Percentiles rank a stretch among this genome's conserved stretches.
Evolutionary conservation across 148 eudicot species (phyloP).

Genomic region (Diospyros kaki): DNA sequence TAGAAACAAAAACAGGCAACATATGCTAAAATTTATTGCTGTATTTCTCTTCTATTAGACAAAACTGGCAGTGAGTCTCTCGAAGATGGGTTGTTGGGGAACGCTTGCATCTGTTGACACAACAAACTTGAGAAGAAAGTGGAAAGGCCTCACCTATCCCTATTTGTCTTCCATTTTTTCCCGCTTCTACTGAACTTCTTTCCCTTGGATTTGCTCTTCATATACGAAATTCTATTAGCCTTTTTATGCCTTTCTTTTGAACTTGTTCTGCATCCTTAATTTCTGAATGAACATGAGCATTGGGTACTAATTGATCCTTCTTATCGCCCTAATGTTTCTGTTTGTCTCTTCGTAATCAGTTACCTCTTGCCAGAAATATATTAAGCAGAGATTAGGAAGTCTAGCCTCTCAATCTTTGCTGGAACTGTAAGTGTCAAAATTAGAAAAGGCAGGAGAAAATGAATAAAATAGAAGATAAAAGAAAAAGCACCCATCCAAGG

Average conservation of each 20-base stretch:
- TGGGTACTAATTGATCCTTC: constrained; percentile 46
- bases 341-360: constrained; percentile 32
- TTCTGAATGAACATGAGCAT: constrained; percentile 84
- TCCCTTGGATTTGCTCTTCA: constrained; percentile 64
- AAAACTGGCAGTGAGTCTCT: too few relatives aligned
- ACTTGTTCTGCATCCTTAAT: constrained; percentile 79
- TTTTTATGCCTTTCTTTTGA: constrained; percentile 84
- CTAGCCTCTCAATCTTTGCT: too few relatives aligned
- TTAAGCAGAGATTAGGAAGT: background rate
- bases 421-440: too few relatives aligned
- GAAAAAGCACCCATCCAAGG: background rate
- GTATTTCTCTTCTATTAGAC: too few relatives aligned
- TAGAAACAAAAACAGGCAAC: too few relatives aligned
- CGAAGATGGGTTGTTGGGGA: too few relatives aligned
- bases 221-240: constrained; percentile 43
- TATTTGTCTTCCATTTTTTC: constrained; percentile 32
- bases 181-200: constrained; percentile 58
- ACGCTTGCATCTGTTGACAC: too few relatives aligned
- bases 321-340: constrained; percentile 50
- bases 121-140: too few relatives aligned
- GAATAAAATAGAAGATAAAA: background rate
- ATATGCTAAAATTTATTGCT: too few relatives aligned
- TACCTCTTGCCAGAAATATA: constrained; percentile 38
- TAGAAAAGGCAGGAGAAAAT: too few relatives aligned
- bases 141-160: too few relatives aligned